phyloP scores from a whole-genome alignment of 2,329 filamentous ascomycete species.

The Arachnopeziza araneosa region DNA sequence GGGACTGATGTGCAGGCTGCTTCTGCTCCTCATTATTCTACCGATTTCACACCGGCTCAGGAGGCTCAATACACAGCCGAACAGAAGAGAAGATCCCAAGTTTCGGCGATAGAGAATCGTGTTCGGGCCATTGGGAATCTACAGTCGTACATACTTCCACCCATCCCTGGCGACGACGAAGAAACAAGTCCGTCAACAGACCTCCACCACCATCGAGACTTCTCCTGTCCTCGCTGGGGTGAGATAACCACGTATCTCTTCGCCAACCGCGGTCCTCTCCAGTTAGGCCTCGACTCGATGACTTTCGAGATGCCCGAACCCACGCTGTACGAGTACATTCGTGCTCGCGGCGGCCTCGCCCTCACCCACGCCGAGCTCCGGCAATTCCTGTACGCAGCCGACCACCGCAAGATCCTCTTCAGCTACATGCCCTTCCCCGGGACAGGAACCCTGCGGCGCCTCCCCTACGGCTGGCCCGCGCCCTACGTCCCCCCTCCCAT shows the following conservation, averaged over 20 bases:
- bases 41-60: too few relatives aligned
- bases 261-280: background rate
- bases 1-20: too few relatives aligned
- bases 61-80: too few relatives aligned
- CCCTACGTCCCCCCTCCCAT: background rate
- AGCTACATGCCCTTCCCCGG: conserved; percentile 4
- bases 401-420: background rate
- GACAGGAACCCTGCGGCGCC: background rate
- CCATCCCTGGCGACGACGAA: too few relatives aligned
- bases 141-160: too few relatives aligned
- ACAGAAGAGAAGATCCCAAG: too few relatives aligned
- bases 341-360: background rate
- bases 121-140: too few relatives aligned
- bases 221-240: conserved; percentile 1
- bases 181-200: too few relatives aligned
- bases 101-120: too few relatives aligned
- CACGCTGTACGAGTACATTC: conserved; percentile 1
- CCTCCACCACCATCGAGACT: too few relatives aligned
- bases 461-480: conserved; percentile 1
- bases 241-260: conserved; percentile 1
- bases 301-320: conserved; percentile 5
- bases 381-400: background rate
- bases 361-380: background rate
- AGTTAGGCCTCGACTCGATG: conserved; percentile 6
- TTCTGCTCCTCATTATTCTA: too few relatives aligned